Evolutionary conservation across 2,329 filamentous ascomycete genomes (phyloP).

Genomic region (Venturiaceae sp.): DNA sequence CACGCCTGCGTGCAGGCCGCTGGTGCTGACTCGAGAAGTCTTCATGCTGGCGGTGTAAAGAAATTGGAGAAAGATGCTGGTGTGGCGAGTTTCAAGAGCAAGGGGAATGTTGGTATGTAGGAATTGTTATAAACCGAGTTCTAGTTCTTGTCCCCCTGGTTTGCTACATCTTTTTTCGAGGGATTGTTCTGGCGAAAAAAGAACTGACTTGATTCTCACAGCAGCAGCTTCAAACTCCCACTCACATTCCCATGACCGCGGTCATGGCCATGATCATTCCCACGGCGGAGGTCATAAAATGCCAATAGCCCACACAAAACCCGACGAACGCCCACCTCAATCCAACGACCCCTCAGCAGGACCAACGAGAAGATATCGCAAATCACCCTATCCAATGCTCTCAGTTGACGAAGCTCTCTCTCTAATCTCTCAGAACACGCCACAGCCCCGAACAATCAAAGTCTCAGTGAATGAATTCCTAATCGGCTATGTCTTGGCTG

Average conservation of each 20-base stretch:
- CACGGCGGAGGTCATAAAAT: slow-evolving; percentile 46
- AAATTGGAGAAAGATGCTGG: slow-evolving; percentile 80
- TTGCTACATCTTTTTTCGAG: background rate
- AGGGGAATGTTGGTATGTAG: slow-evolving; percentile 15
- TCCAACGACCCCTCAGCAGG: slow-evolving; percentile 52
- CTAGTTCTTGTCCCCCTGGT: too few species aligned
- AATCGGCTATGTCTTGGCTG: slow-evolving; percentile 69
- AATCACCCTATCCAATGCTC: slow-evolving; percentile 89
- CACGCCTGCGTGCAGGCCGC: slow-evolving; percentile 90
- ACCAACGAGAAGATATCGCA: slow-evolving; percentile 61
- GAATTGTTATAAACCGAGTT: background rate
- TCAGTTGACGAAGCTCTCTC: slow-evolving; percentile 71
- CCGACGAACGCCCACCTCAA: slow-evolving; percentile 42
- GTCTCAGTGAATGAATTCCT: slow-evolving; percentile 54
- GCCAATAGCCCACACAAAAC: slow-evolving; percentile 60
- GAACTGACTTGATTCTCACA: background rate
- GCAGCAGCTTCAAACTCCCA: background rate
- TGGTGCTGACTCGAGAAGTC: slow-evolving; percentile 66
- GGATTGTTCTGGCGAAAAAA: background rate
- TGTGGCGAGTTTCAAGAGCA: slow-evolving; percentile 26
- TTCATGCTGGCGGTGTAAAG: slow-evolving; percentile 74
- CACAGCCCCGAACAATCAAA: slow-evolving; percentile 48
- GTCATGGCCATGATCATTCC: slow-evolving; percentile 43
- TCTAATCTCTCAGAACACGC: slow-evolving; percentile 64
- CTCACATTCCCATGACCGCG: slow-evolving; percentile 21